Percentiles rank a stretch among this genome's conserved stretches.
These are phyloP conservation scores for Dalbergia cochinchinensis DNA, from an alignment of 306 rosid species.

Conservation along the genomic window DNA sequence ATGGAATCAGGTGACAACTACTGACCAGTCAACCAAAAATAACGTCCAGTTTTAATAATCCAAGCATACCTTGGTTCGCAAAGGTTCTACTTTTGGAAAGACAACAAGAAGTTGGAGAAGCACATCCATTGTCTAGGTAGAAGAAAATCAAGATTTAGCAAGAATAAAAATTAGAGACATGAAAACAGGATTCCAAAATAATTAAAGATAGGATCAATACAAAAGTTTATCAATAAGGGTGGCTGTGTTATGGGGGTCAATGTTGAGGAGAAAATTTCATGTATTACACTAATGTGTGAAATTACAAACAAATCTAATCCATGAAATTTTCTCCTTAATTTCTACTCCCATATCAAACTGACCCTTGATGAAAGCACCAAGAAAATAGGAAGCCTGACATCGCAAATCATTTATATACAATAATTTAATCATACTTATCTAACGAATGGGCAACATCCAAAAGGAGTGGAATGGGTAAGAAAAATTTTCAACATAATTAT, in stretches of 20 bases:
- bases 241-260: too few species aligned
- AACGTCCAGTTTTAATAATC: constrained; percentile 14
- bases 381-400: neutral
- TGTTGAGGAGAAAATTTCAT: too few species aligned
- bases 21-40: constrained; percentile 23
- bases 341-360: too few species aligned
- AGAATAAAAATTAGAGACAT: constrained; percentile 24
- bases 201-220: constrained; percentile 20
- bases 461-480: neutral
- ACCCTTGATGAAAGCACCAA: too few species aligned
- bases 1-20: constrained; percentile 38
- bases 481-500: too few species aligned
- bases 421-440: too few species aligned
- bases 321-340: too few species aligned
- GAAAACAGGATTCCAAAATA: neutral
- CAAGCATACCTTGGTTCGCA: constrained; percentile 71
- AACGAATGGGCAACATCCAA: neutral
- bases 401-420: too few species aligned
- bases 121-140: constrained; percentile 81
- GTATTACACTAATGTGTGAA: too few species aligned
- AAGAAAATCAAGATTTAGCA: constrained; percentile 42
- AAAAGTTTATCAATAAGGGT: neutral
- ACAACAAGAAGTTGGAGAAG: constrained; percentile 89
- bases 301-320: too few species aligned
- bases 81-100: constrained; percentile 80